Base-by-base conservation (phyloP, 2,329 filamentous ascomycete genomes). In the Stemphylium vesicarium region DNA sequence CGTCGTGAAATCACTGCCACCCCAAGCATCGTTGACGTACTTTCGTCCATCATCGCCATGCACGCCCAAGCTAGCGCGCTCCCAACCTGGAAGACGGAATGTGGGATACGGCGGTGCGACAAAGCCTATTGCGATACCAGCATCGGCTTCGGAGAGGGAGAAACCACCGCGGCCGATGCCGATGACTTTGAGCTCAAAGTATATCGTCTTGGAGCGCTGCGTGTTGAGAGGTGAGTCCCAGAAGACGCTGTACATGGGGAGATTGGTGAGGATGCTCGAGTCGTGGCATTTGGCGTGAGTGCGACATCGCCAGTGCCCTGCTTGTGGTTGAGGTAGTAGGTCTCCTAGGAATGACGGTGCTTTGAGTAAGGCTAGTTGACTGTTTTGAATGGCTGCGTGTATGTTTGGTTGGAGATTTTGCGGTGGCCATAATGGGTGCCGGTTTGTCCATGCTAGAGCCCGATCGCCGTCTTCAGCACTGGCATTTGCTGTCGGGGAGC, bases 61-160 rank as follows among this genome's bases (percentile, higher is more conserved):
- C n/a, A 94, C 85, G 1, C 82, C 91, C 12, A 93, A 68, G 59
- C 85, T 88, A 15, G 84, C 90, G 31, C 90, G 83, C 70, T 95
- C 88, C 91, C 90, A 94, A 2, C 91, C 91, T 0, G 91, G 91
- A 56, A 93, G 82, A 7, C 91, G 84, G 78, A 91, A 94, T 0
- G 83, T 81, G 6, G 91, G 91, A 69, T 92, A 94, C 7, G 91
- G 91, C 42, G 88, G 84, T 1, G 89, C 90, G 0, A 84, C 78
- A 72, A 87, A 92, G 9, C 91, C 91, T 9, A 94, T 70, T 0
- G 86, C 88, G 1, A 93, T 77, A 35, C 84, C 83, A 4, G 82
- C 82, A 12, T 82, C 79, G 50, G 79, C 78, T 45, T 75, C 75
- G 2, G 74, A 62, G 1, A 73, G 53, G 0, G 67, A 65, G 13